These are phyloP conservation scores for Pythium chondricola DNA, from an alignment of 352 stramenopile genomes.

Conservation along the genomic window DNA sequence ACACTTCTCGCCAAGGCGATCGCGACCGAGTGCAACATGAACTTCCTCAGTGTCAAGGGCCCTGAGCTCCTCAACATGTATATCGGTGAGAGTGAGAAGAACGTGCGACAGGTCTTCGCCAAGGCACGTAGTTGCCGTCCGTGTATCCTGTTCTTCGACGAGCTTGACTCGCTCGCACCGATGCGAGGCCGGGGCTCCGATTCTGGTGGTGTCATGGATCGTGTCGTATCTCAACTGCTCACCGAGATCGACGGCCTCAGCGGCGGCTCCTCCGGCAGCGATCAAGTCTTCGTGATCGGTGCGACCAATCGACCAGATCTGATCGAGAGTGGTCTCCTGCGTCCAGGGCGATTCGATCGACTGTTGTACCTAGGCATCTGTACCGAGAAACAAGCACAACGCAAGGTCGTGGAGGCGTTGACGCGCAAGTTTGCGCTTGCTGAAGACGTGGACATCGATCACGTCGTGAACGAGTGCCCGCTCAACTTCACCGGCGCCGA, in stretches of 20 bases:
- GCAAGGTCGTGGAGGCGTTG: conserved; percentile 80
- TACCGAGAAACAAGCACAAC: conserved; percentile 56
- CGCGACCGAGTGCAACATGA: conserved; percentile 93
- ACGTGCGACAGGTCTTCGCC: conserved; percentile 93
- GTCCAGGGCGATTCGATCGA: conserved; percentile 87
- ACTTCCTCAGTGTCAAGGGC: conserved; percentile 95
- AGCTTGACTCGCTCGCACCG: conserved; percentile 87
- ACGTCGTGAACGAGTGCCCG: conserved; percentile 53
- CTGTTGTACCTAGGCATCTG: conserved; percentile 82
- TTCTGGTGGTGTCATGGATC: conserved; percentile 92
- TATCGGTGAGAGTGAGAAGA: conserved; percentile 96
- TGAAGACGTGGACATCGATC: conserved; percentile 47
- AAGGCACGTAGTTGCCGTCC: conserved; percentile 74
- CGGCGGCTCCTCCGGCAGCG: conserved; percentile 45
- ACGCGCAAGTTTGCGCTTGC: conserved; percentile 75
- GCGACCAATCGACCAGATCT: conserved; percentile 96
- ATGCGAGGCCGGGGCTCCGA: conserved; percentile 87
- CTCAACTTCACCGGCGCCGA: conserved; percentile 80
- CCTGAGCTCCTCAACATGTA: conserved; percentile 97
- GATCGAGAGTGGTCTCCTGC: conserved; percentile 92
- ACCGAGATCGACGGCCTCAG: conserved; percentile 92
- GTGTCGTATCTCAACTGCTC: conserved; percentile 94
- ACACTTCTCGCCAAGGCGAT: conserved; percentile 95
- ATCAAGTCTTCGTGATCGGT: conserved; percentile 94
- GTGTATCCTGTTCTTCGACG: conserved; percentile 93